phyloP scores from a whole-genome alignment of 23 red algal species.

The Gracilaria domingensis region DNA sequence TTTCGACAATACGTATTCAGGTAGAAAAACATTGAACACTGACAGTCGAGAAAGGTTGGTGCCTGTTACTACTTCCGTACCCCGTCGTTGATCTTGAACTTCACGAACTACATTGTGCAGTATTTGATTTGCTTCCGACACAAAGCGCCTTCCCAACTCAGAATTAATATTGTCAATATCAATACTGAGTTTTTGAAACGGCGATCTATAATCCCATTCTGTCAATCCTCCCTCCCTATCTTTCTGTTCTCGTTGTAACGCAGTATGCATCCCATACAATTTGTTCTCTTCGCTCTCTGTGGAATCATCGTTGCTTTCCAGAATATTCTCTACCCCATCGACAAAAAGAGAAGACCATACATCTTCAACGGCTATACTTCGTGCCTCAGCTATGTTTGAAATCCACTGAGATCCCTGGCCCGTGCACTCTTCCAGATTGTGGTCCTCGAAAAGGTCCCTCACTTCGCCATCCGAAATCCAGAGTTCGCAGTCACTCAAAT shows the following conservation, averaged over 20 bases:
- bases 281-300: background rate
- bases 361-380: background rate
- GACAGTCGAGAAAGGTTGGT: background rate
- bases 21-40: conserved; percentile 34
- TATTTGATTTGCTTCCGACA: conserved; percentile 14
- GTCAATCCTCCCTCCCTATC: background rate
- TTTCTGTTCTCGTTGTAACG: background rate
- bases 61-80: background rate
- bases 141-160: background rate
- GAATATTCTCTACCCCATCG: background rate
- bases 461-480: background rate
- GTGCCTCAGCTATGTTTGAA: background rate
- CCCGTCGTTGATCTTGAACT: background rate
- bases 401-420: background rate
- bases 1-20: background rate
- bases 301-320: background rate
- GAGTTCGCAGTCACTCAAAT: no score
- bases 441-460: background rate
- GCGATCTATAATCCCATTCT: background rate
- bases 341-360: background rate
- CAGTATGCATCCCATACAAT: no score
- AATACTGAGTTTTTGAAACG: background rate
- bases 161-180: conserved; percentile 14
- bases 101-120: background rate
- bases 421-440: background rate